phyloP scores from a whole-genome alignment of 2,329 filamentous ascomycete species.

The Diaporthe humulicola region DNA sequence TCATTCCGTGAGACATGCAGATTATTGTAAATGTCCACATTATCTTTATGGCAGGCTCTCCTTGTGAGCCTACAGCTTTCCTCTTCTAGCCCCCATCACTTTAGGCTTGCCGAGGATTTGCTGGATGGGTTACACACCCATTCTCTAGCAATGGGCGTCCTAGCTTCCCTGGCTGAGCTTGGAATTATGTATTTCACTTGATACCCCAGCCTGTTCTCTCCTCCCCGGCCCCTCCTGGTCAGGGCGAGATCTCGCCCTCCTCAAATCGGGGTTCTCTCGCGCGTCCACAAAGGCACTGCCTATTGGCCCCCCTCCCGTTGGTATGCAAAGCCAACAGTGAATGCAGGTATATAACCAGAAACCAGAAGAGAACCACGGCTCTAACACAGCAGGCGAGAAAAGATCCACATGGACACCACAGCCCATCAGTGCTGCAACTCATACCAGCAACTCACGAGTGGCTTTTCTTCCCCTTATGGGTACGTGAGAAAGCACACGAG shows the following conservation, averaged over 20 bases:
- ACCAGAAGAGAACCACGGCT: constrained; percentile 11
- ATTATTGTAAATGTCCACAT: constrained; percentile 9
- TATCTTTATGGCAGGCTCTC: constrained; percentile 2
- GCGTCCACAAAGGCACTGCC: background rate
- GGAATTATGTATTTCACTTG: background rate
- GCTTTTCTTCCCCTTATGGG: background rate
- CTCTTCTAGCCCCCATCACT: background rate
- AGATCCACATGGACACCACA: background rate
- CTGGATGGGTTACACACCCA: background rate
- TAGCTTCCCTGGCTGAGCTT: background rate
- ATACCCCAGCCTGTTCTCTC: background rate
- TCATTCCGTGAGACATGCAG: background rate
- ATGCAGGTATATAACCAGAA: constrained; percentile 36
- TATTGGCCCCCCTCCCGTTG: background rate
- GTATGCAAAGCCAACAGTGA: constrained; percentile 24
- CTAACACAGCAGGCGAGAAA: background rate
- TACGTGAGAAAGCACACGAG: background rate
- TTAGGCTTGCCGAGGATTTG: background rate
- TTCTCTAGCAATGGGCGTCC: background rate
- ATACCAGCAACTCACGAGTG: constrained; percentile 3
- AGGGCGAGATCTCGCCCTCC: background rate
- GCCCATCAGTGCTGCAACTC: constrained; percentile 14
- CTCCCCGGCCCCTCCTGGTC: background rate
- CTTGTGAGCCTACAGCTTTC: background rate
- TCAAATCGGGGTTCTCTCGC: background rate